These are phyloP conservation scores for Microbotryum intermedium DNA, from an alignment of 1,284 basidiomycete genomes.

Conservation along the genomic window DNA sequence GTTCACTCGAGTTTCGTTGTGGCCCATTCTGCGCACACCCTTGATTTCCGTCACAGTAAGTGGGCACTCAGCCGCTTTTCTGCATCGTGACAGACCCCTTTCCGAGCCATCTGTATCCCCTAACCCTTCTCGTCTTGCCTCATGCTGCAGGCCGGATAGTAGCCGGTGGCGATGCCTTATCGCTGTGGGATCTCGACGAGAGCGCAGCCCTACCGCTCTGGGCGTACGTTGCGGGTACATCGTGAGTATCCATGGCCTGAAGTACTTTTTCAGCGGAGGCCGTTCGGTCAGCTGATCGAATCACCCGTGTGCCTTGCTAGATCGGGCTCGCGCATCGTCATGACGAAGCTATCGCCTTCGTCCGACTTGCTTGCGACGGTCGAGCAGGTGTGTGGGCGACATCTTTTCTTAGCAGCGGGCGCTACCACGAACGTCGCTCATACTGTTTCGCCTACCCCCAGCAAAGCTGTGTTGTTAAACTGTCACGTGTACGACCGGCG, in stretches of 20 bases:
- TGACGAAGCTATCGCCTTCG: conserved; percentile 12
- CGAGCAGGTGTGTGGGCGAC: background rate
- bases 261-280: background rate
- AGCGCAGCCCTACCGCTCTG: conserved; percentile 13
- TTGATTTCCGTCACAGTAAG: conserved; percentile 62
- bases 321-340: background rate
- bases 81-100: conserved; percentile 1
- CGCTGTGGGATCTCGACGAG: conserved; percentile 24
- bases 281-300: background rate
- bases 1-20: conserved; percentile 66
- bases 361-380: conserved; percentile 13
- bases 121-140: conserved; percentile 55
- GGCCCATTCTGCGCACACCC: conserved; percentile 48
- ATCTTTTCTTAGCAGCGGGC: background rate
- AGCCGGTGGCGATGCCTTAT: conserved; percentile 10
- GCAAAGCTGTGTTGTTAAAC: conserved; percentile 10
- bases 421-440: no score
- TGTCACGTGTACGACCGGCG: background rate
- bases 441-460: background rate
- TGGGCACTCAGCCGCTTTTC: background rate
- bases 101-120: conserved; percentile 16
- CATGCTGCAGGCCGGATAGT: conserved; percentile 15
- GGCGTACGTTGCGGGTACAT: conserved; percentile 1
- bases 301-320: background rate
- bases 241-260: background rate